Percentiles rank a stretch among this genome's conserved stretches.
Conservation (phyloP, 352 stramenopile species). For the Globisporangium nagaii region DNA sequence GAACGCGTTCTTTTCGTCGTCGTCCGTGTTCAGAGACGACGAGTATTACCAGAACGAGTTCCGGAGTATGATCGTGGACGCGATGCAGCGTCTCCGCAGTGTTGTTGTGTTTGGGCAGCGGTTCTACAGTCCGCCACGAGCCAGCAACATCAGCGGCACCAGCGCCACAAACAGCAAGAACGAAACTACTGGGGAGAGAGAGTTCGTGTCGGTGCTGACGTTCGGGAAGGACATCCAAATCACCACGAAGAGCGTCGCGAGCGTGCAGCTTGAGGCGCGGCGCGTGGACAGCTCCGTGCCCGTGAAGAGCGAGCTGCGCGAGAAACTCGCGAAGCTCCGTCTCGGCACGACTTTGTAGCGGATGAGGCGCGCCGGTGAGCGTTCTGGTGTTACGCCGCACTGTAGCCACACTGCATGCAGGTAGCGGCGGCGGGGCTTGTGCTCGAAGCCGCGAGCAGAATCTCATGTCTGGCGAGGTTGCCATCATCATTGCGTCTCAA, state of each 20-base stretch:
- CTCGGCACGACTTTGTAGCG: too few species aligned
- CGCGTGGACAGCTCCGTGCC: constrained; percentile 43
- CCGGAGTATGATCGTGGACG: not conserved
- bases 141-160: constrained; percentile 5
- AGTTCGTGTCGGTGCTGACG: constrained; percentile 43
- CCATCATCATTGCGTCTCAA: too few species aligned
- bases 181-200: constrained; percentile 1
- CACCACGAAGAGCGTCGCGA: constrained; percentile 34
- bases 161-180: too few species aligned
- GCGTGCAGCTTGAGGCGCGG: constrained; percentile 54
- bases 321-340: constrained; percentile 10
- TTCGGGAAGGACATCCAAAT: constrained; percentile 70
- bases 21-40: constrained; percentile 2
- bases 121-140: constrained; percentile 37
- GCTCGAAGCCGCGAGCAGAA: too few species aligned
- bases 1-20: constrained; percentile 24
- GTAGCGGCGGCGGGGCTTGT: too few species aligned
- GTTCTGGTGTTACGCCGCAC: too few species aligned
- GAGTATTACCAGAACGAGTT: not conserved
- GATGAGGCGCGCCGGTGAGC: too few species aligned
- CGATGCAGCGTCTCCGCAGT: not conserved
- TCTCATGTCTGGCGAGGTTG: too few species aligned
- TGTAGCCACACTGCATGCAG: too few species aligned
- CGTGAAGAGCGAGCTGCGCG: constrained; percentile 40
- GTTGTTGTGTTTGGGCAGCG: constrained; percentile 41